Conservation (phyloP, 2,329 filamentous ascomycete species). For the Blastomyces gilchristii region DNA sequence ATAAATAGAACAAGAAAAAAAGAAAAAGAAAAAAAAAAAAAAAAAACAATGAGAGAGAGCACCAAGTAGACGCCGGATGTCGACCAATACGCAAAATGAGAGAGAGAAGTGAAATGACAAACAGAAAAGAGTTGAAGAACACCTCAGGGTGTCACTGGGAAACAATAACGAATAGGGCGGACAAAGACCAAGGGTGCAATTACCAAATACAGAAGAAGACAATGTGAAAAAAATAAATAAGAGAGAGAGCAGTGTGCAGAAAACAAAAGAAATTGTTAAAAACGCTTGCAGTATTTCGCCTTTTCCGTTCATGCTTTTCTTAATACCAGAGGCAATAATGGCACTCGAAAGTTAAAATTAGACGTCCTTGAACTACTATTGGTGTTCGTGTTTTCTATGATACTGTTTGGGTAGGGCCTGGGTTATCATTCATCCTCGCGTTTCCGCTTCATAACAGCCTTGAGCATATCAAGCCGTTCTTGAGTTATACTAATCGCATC, state of each 20-base stretch:
- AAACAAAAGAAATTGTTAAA: neutral
- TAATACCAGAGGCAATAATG: neutral
- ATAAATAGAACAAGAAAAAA: neutral
- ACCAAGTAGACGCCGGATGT: neutral
- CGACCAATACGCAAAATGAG: neutral
- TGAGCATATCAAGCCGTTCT: constrained; percentile 67
- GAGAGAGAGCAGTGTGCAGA: neutral
- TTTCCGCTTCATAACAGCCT: constrained; percentile 56
- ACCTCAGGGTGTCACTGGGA: neutral
- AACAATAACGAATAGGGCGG: neutral
- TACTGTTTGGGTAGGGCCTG: neutral
- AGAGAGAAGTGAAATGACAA: neutral
- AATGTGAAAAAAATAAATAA: neutral
- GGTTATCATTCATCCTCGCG: constrained; percentile 13
- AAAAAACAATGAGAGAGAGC: neutral
- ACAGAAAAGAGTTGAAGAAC: neutral
- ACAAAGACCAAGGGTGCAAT: neutral
- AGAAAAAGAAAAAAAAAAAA: too few species aligned
- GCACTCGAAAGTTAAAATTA: constrained; percentile 4
- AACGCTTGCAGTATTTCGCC: neutral
- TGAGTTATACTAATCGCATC: constrained; percentile 80
- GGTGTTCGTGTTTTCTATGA: constrained; percentile 10
- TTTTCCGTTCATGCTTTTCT: neutral
- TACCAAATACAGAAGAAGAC: neutral
- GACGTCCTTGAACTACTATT: neutral